phyloP scores from a whole-genome alignment of 495 filamentous ascomycete species.

The Tuber indicum region DNA sequence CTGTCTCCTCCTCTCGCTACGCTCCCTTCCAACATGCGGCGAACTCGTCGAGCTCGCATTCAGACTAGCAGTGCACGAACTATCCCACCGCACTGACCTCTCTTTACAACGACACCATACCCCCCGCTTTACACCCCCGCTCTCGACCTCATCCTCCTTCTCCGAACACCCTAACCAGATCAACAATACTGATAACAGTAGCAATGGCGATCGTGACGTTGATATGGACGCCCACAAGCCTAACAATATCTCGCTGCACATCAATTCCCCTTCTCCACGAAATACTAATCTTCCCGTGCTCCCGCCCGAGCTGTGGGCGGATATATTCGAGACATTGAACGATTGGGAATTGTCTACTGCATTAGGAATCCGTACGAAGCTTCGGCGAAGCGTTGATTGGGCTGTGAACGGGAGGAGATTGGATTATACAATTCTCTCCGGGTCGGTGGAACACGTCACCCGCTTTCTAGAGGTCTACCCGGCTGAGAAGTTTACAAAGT shows the following conservation, averaged over 20 bases:
- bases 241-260: constrained; percentile 8
- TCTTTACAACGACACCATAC: constrained; percentile 20
- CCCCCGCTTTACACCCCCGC: constrained; percentile 25
- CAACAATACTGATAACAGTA: constrained; percentile 14
- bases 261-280: not conserved
- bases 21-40: constrained; percentile 36
- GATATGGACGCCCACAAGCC: constrained; percentile 13
- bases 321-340: constrained; percentile 70
- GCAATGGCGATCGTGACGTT: constrained; percentile 12
- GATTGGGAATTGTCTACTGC: constrained; percentile 86
- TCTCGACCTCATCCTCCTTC: constrained; percentile 27
- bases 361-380: constrained; percentile 68
- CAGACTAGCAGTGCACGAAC: constrained; percentile 39
- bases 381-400: constrained; percentile 71
- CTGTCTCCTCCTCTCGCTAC: constrained; percentile 37
- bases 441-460: constrained; percentile 57
- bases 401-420: constrained; percentile 51
- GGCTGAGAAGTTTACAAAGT: constrained; percentile 66
- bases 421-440: constrained; percentile 74
- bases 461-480: constrained; percentile 43
- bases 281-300: constrained; percentile 42
- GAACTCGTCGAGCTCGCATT: constrained; percentile 34
- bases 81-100: constrained; percentile 40
- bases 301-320: constrained; percentile 81
- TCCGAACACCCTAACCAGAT: constrained; percentile 14